Evolutionary conservation across 345 rosid species (phyloP).

Genomic region (Syzygium jambos): DNA sequence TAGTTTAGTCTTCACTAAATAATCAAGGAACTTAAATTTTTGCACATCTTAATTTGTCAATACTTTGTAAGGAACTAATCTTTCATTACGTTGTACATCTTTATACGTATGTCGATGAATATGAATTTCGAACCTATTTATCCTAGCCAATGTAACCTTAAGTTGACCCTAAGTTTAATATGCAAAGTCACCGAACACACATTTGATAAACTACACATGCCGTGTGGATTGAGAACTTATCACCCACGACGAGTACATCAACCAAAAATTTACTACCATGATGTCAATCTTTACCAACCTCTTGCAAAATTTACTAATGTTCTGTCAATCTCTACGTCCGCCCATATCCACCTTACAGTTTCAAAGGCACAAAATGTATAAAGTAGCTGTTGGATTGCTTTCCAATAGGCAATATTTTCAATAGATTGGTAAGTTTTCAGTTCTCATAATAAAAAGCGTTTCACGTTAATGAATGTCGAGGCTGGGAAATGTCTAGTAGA

Average conservation of each 20-base stretch:
- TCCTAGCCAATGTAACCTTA: no score
- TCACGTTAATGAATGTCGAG: background rate
- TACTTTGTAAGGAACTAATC: no score
- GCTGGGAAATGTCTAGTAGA: background rate
- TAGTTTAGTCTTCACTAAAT: no score
- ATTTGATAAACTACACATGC: background rate
- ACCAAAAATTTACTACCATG: no score
- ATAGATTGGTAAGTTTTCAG: background rate
- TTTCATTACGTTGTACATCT: no score
- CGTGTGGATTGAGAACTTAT: background rate
- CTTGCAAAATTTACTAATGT: background rate
- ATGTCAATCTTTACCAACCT: background rate
- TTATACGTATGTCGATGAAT: no score
- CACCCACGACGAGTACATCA: background rate
- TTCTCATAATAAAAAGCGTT: background rate
- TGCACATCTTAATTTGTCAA: no score
- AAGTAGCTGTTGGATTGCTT: background rate
- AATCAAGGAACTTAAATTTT: no score
- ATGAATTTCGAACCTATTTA: no score
- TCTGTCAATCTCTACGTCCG: fast-evolving
- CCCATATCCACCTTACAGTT: background rate
- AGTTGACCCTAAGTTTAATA: no score
- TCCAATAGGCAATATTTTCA: background rate
- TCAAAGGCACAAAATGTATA: no score
- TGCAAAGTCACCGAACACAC: no score